Base-by-base conservation (phyloP, 2,329 filamentous ascomycete species). In the Grosmannia serpens region DNA sequence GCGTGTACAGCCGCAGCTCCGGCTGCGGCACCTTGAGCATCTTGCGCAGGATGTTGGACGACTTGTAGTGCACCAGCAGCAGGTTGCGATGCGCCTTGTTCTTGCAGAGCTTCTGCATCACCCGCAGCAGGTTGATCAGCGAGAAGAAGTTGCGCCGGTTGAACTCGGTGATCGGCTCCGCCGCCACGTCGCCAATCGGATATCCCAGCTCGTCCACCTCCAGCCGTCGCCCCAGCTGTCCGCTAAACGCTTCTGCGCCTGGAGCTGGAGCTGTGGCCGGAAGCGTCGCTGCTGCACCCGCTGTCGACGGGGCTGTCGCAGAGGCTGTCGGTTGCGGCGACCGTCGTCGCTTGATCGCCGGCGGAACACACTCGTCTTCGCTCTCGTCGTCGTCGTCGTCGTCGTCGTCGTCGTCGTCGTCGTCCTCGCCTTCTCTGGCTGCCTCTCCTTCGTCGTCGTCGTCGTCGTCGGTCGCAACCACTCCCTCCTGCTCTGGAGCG, bases 21-120 rank as follows among this genome's bases (percentile, higher is more conserved):
- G 86, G 86, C 67, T 99, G 90, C 0, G 92, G 92, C 26, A 96
- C 87, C 65, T 94, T 92, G 20, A 99, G 83, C 7, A 88, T 86
- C 71, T 96, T 96, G 66, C 91, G 88, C 29, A 99, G 81, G 65
- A 96, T 95, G 60, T 89, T 90, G 59, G 87, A 91, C 53, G 88
- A 94, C 73, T 97, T 97, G 78, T 96, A 97, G 67, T 92, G 89
- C 41, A 99, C 91, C 56, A 99, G 84, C 55, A 97, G 81, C 17
- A 99, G 79, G 70, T 95, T 95, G 58, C 94, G 87, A 73, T 99
- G 94, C 1, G 92, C 89, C 74, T 97, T 97, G 73, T 89, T 83
- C 66, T 95, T 95, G 74, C 91, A 96, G 60, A 97, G 88, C 74
- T 99, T 99, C 69, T 99, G 94, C 82, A 99, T 89, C 60, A 96